Evolutionary conservation across 306 rosid species (phyloP), one percentile per base, ranked within the genome.

Genomic region (Styphnolobium japonicum): DNA sequence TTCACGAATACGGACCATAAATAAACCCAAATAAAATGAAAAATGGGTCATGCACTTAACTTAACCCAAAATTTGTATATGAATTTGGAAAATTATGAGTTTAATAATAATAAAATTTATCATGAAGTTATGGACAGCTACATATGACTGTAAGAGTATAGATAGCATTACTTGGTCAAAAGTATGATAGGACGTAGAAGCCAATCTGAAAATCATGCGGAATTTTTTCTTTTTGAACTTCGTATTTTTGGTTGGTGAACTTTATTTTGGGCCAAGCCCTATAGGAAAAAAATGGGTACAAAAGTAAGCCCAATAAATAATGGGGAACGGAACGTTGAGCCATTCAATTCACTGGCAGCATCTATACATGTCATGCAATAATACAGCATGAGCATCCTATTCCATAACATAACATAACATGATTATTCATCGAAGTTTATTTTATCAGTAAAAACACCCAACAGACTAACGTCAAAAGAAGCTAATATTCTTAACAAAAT

Each of bases 331-430:
- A 71, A 65, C 9, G 66, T 34, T 78, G 72, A 66, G 18, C 83
- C 86, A 73, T 78, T 83, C 72, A 83, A 73, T 36, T 83, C 82
- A 67, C 10, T 3, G 58, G 60, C 67, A 78, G 80, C 80, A 83
- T 62, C 79, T 71, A 0, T 27, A 25, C 39, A 76, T 51, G 67
- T 61, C 29, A 31, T 82, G 68, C 67, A 69, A 34, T 61, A 70
- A 82, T 71, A 70, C 68, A 82, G 23, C 66, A 4, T 27, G 57
- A 56, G 18, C 51, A 45, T 51, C 57, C 10, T 19, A 51, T 51
- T 51, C 57, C 57, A 51, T 51, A 51, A 7, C 57, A 51, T 51
- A n/a, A 14, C 4, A 3, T 45, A 12, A 14, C 5, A 21, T 27
- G 18, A 60, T 39, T 19, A 53, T 27, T 67, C 77, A 57, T 67